Base-by-base conservation (phyloP, 768 basidiomycete genomes). In the Phanerodontia chrysosporium region DNA sequence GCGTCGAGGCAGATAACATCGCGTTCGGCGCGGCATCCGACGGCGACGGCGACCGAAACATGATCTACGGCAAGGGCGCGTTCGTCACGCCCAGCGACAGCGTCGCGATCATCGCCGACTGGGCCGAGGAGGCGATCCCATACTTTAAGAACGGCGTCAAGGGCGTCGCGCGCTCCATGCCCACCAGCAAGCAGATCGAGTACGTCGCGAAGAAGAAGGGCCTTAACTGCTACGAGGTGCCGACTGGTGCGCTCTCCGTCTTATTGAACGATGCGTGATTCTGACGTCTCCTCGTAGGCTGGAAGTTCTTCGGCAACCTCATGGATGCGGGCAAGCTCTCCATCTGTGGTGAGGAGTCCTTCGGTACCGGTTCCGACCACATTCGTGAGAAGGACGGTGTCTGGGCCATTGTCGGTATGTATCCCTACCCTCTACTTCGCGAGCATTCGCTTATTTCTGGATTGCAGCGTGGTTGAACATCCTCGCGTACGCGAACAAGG, bases 261-360 rank as follows among this genome's bases (percentile, higher is more conserved):
- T 28, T 55, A 27, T 36, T 24, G 27, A 21, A 22, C 9, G 53
- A n/a, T 44, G 5, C 24, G 51, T 22, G 30, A 45, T 59, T 21
- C 32, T 45, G 39, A 32, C 32, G 12, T 30, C 29, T 53, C 22
- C 49, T 56, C 45, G 32, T 63, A 95, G 95, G 96, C 63, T 98
- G 95, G 95, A 99, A 99, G 75, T 99, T 99, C 84, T 99, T 99
- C 70, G 97, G 97, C 49, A 99, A 98, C 76, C 79, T 99, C 66
- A 99, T 99, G 97, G 97, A 99, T 72, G 97, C 97, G 21, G 96
- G 95, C 0, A 83, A 93, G 45, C 83, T 99, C 51, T 98, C 96
- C 51, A 98, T 99, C 70, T 99, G 97, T 68, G 97, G 97, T 58
- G 97, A 99, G 72, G 97, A 99, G 76, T 95, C 93, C 3, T 99